These are phyloP conservation scores for Paramecium octaurelia DNA, from an alignment of 73 alveolate genomes.

Conservation along the genomic window DNA sequence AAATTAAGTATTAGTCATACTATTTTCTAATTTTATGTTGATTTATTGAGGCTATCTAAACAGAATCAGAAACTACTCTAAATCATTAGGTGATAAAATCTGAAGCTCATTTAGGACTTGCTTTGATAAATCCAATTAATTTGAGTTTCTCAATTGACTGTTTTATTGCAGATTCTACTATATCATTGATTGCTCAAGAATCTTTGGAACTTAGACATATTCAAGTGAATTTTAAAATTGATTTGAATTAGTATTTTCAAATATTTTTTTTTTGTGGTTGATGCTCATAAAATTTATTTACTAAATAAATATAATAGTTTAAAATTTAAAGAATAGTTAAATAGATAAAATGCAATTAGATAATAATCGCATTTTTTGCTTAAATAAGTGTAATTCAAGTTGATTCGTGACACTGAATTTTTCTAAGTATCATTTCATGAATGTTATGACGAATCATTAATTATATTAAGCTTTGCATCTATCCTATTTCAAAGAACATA, in stretches of 20 bases:
- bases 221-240: neutral
- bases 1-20: neutral
- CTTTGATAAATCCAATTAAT: neutral
- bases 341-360: neutral
- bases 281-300: conserved; percentile 14
- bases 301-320: neutral
- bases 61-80: neutral
- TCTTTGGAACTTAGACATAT: neutral
- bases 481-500: neutral
- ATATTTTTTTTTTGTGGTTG: neutral
- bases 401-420: neutral
- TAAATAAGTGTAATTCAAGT: neutral
- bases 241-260: neutral
- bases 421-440: neutral
- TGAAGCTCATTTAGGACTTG: neutral
- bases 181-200: neutral
- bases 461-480: neutral
- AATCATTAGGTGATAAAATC: neutral
- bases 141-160: neutral
- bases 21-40: neutral
- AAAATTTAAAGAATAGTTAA: neutral
- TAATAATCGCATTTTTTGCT: too few relatives aligned
- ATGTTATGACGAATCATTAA: neutral
- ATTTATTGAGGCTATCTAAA: neutral
- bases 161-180: neutral